These are phyloP conservation scores for Epichloe uncinata DNA, from an alignment of 2,329 filamentous ascomycete species.

Conservation along the genomic window DNA sequence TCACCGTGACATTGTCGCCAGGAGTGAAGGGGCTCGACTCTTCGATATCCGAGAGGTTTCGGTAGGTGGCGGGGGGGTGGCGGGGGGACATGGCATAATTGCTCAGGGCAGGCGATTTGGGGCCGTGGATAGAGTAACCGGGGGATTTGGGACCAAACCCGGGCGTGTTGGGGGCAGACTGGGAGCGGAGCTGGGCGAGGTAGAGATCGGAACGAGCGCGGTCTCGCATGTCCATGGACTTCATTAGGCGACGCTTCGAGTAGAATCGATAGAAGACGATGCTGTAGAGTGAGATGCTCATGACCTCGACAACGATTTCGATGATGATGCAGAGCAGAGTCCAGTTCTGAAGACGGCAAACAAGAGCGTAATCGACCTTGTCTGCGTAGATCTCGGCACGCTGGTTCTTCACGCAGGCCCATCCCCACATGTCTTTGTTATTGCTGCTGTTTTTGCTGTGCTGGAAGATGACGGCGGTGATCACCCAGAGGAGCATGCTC, in stretches of 20 bases:
- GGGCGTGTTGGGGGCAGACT: constrained; percentile 91
- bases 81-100: constrained; percentile 43
- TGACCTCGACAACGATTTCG: constrained; percentile 82
- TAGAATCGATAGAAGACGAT: constrained; percentile 96
- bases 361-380: constrained; percentile 74
- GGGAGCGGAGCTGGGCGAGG: constrained; percentile 68
- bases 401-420: constrained; percentile 88
- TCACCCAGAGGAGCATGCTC: constrained; percentile 82
- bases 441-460: constrained; percentile 53
- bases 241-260: constrained; percentile 87
- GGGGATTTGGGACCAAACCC: constrained; percentile 61
- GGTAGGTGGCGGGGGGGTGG: constrained; percentile 44
- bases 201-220: constrained; percentile 90
- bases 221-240: constrained; percentile 94
- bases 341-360: constrained; percentile 93
- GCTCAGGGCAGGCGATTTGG: constrained; percentile 30
- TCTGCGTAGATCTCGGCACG: constrained; percentile 63
- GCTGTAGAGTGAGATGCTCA: constrained; percentile 85
- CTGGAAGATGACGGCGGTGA: constrained; percentile 76
- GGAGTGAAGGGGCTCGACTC: constrained; percentile 37
- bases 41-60: constrained; percentile 33
- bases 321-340: constrained; percentile 92
- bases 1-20: constrained; percentile 43
- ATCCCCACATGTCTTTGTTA: constrained; percentile 92
- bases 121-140: constrained; percentile 9